phyloP scores from a whole-genome alignment of 306 rosid species.

The Sesbania bispinosa region DNA sequence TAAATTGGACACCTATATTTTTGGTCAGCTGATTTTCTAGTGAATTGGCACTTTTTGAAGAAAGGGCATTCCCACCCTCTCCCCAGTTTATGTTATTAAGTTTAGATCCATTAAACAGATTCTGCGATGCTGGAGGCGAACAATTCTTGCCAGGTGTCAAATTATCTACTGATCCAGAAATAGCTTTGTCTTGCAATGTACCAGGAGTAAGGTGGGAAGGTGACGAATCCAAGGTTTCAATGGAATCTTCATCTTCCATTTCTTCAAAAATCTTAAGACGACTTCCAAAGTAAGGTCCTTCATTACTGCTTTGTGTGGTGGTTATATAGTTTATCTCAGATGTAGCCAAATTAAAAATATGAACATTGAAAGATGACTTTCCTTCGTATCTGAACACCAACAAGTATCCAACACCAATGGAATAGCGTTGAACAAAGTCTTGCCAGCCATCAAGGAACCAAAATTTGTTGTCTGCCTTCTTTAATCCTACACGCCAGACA shows the following conservation, averaged over 20 bases:
- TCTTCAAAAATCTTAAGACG: constrained; percentile 61
- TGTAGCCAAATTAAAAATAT: constrained; percentile 57
- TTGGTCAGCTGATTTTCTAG: constrained; percentile 45
- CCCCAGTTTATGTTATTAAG: constrained; percentile 54
- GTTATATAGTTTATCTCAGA: constrained; percentile 80
- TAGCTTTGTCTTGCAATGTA: constrained; percentile 46
- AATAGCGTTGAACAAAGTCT: constrained; percentile 65
- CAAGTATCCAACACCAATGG: constrained; percentile 67
- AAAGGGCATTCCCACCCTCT: constrained; percentile 52
- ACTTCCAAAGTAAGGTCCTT: constrained; percentile 45
- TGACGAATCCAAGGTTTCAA: constrained; percentile 47
- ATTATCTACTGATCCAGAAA: constrained; percentile 45
- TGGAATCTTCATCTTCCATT: constrained; percentile 73
- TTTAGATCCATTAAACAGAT: constrained; percentile 77
- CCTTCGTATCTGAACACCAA: constrained; percentile 81
- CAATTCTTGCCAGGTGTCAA: constrained; percentile 37
- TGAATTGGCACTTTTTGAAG: constrained; percentile 38
- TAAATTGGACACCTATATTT: constrained; percentile 70
- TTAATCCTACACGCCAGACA: constrained; percentile 71
- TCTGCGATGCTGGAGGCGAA: constrained; percentile 60
- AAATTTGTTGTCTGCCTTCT: constrained; percentile 57
- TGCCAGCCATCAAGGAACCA: constrained; percentile 88
- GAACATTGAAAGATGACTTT: constrained; percentile 66
- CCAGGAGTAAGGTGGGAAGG: constrained; percentile 27
- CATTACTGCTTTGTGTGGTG: constrained; percentile 32